Base-by-base conservation (phyloP, 2,329 filamentous ascomycete genomes). In the Colletotrichum nymphaeae region DNA sequence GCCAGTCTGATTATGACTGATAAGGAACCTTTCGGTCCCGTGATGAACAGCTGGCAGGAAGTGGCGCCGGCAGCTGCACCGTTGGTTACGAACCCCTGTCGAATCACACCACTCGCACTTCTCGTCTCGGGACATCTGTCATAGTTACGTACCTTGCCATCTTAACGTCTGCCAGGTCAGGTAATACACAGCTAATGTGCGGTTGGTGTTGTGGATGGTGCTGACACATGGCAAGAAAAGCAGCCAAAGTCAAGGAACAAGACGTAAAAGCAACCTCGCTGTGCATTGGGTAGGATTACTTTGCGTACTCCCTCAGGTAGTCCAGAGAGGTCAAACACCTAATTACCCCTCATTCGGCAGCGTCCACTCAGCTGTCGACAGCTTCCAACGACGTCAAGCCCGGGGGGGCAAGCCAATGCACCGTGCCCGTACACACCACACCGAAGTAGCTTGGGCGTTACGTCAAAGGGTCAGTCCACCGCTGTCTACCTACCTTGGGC, bases 321-420 rank as follows among this genome's bases (percentile, higher is more conserved):
- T 42, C 14, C 37, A 14, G 14, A 42, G 12, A 28, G 52, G 32
- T 11, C 52, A 30, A 42, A 49, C 22, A 8, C 24, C 28, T 68
- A 37, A 24, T 53, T 63, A 68, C 66, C 66, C 66, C 66, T 67
- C 65, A 63, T 68, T 30, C 16, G 14, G 52, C 55, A 24, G 52
- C 52, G 63, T 22, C 32, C 32, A 42, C n/a, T 56, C 63, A 57
- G 63, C 63, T 12, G 35, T 37, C 57, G 35, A 30, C 35, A 19
- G 59, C 26, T 24, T 19, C 35, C 24, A 37, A 55, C 66, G 30
- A 63, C 32, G 30, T 55, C 49, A 63, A 63, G 11, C 37, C 32
- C 32, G 3, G 35, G 5, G 5, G 57, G 32, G 32, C 32, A 60
- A 46, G 35, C 58, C 37, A 49, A 49, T n/a, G 42, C 42, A 49